phyloP scores from a whole-genome alignment of 2,329 filamentous ascomycete genomes.

The Rhinocladiella similis region DNA sequence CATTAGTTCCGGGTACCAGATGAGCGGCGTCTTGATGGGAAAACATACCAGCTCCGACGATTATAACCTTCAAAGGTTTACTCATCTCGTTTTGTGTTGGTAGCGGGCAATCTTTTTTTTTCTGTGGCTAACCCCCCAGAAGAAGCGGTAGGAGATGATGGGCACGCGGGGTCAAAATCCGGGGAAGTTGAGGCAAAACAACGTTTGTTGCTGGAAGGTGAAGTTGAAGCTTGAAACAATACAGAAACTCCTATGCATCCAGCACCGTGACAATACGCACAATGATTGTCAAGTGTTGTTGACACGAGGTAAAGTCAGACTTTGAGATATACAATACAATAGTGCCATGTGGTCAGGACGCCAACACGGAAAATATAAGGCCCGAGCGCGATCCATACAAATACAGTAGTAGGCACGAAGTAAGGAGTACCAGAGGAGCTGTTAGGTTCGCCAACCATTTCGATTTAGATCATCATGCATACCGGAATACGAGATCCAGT shows the following conservation, averaged over 20 bases:
- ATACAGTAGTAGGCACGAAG: no score
- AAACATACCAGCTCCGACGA: constrained; percentile 16
- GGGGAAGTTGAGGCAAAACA: background rate
- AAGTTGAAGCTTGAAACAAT: background rate
- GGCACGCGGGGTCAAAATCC: background rate
- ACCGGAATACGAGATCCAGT: no score
- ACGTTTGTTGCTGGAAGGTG: no score
- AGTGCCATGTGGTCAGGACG: background rate
- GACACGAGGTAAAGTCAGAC: background rate
- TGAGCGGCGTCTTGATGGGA: background rate
- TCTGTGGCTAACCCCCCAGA: background rate
- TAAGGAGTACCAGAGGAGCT: no score
- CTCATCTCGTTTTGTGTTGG: constrained; percentile 4
- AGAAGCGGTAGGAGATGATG: background rate
- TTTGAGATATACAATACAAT: no score
- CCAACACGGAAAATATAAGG: no score
- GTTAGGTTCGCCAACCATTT: no score
- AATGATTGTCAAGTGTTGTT: background rate
- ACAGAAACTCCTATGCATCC: no score
- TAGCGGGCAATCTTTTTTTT: background rate
- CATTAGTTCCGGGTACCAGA: background rate
- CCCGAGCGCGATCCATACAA: no score
- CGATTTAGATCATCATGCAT: no score
- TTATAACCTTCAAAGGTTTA: constrained; percentile 13
- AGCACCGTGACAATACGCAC: no score